These are phyloP conservation scores for Alternaria postmessia DNA, from an alignment of 2,329 filamentous ascomycete genomes.

Conservation along the genomic window DNA sequence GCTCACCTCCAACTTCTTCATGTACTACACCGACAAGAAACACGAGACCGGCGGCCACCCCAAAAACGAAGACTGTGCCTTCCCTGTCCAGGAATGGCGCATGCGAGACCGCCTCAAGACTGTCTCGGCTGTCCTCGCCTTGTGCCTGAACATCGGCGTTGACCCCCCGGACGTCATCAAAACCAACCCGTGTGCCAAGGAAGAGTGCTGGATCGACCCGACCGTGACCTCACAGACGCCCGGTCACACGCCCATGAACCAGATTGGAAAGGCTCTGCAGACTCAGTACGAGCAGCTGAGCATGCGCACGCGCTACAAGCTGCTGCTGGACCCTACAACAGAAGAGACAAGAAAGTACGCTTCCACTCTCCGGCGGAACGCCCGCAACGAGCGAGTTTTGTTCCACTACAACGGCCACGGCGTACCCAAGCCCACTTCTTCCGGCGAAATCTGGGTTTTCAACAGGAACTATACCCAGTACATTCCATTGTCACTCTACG, in stretches of 20 bases:
- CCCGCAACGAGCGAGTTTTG: conserved; percentile 94
- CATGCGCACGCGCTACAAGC: conserved; percentile 95
- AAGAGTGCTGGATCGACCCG: conserved; percentile 97
- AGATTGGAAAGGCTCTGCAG: conserved; percentile 95
- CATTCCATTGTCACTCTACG: conserved; percentile 94
- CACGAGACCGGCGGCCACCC: conserved; percentile 94
- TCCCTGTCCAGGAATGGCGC: conserved; percentile 87
- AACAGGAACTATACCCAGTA: conserved; percentile 99
- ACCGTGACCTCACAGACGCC: conserved; percentile 75
- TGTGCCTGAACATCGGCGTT: conserved; percentile 96
- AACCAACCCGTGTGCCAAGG: conserved; percentile 88
- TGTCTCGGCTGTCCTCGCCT: conserved; percentile 89
- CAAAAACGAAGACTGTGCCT: conserved; percentile 63
- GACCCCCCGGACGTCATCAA: conserved; percentile 97
- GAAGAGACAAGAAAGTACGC: conserved; percentile 98
- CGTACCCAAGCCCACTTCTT: conserved; percentile 92
- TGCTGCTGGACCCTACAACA: conserved; percentile 93
- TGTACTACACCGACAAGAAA: conserved; percentile 99
- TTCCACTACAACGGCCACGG: conserved; percentile 99
- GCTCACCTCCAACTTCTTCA: conserved; percentile 93
- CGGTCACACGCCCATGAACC: conserved; percentile 82
- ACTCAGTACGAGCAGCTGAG: conserved; percentile 95
- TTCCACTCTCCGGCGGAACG: conserved; percentile 85
- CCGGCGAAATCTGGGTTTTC: conserved; percentile 99
- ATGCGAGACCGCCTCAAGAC: conserved; percentile 97